A percentile compares a stretch with the other conserved stretches of the same genome.
These are phyloP conservation scores for Agaricus bisporus DNA, from an alignment of 768 basidiomycete genomes.

Conservation along the genomic window DNA sequence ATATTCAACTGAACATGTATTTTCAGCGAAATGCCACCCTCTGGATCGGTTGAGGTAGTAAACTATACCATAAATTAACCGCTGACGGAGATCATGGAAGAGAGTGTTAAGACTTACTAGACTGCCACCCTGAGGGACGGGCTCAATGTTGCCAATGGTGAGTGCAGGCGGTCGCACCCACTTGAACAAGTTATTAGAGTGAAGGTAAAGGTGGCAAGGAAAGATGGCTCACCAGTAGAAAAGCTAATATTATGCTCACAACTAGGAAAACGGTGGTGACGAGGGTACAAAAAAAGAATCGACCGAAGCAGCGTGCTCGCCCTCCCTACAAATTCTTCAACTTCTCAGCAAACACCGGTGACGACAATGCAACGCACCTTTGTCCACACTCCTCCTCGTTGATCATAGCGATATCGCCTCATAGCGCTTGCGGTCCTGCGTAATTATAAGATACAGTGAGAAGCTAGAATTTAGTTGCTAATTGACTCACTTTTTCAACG, in stretches of 20 bases:
- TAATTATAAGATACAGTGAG: neutral
- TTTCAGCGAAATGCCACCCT: neutral
- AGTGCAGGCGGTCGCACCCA: slow-evolving; percentile 76
- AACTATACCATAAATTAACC: neutral
- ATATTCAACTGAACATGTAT: slow-evolving; percentile 6
- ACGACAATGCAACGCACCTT: slow-evolving; percentile 33
- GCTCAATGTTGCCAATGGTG: slow-evolving; percentile 42
- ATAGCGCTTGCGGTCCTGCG: slow-evolving; percentile 35
- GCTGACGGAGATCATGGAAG: neutral
- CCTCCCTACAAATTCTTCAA: slow-evolving; percentile 40
- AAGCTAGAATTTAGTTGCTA: neutral
- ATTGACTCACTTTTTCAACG: slow-evolving; percentile 1
- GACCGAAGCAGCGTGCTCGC: slow-evolving; percentile 50
- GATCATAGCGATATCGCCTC: slow-evolving; percentile 47
- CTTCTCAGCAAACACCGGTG: neutral
- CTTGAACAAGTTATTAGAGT: slow-evolving; percentile 26
- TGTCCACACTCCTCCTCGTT: slow-evolving; percentile 64
- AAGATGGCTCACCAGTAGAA: slow-evolving; percentile 52
- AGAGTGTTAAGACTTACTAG: slow-evolving; percentile 30
- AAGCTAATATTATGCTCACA: slow-evolving; percentile 56
- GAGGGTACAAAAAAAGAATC: slow-evolving; percentile 74
- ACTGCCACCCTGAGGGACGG: slow-evolving; percentile 32
- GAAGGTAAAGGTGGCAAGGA: neutral
- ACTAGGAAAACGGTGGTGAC: slow-evolving; percentile 61
- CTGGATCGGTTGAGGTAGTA: neutral